Evolutionary conservation across 2,329 filamentous ascomycete genomes (phyloP).

Genomic region (Pleomassaria siparia): DNA sequence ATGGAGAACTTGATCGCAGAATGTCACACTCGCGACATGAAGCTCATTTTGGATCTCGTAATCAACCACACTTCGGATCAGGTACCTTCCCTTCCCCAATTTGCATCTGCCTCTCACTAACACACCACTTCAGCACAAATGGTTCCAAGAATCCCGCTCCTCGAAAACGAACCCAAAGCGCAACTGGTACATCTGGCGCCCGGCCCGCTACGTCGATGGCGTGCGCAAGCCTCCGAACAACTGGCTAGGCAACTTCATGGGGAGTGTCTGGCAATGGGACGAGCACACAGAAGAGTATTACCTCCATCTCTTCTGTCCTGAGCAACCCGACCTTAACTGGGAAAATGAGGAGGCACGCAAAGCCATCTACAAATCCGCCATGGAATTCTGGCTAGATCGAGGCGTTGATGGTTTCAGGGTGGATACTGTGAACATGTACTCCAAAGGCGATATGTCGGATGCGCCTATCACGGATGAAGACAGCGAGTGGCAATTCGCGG

Average conservation of each 20-base stretch:
- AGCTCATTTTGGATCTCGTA: slow-evolving; percentile 44
- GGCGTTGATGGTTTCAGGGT: slow-evolving; percentile 58
- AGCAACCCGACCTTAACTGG: slow-evolving; percentile 88
- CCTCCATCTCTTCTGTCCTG: slow-evolving; percentile 71
- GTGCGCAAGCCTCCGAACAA: slow-evolving; percentile 72
- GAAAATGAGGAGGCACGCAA: slow-evolving; percentile 67
- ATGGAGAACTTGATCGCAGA: slow-evolving; percentile 42
- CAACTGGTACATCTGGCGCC: slow-evolving; percentile 60
- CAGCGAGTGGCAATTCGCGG: slow-evolving; percentile 38
- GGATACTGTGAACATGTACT: slow-evolving; percentile 43
- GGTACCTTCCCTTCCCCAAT: slow-evolving; percentile 15
- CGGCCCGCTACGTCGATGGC: slow-evolving; percentile 54
- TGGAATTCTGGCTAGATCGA: slow-evolving; percentile 77
- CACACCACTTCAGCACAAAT: slow-evolving; percentile 45
- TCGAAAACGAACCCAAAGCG: slow-evolving; percentile 54
- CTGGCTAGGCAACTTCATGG: slow-evolving; percentile 67
- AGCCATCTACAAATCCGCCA: slow-evolving; percentile 68
- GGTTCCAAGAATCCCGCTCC: slow-evolving; percentile 59
- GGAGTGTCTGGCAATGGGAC: slow-evolving; percentile 70
- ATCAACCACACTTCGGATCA: slow-evolving; percentile 45
- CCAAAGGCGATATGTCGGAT: slow-evolving; percentile 37
- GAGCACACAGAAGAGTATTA: slow-evolving; percentile 74
- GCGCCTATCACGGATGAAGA: slow-evolving; percentile 34
- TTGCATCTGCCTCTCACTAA: slow-evolving; percentile 4
- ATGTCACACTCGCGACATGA: slow-evolving; percentile 40